Conservation (phyloP, 345 rosid species). For the Barbarea vulgaris region DNA sequence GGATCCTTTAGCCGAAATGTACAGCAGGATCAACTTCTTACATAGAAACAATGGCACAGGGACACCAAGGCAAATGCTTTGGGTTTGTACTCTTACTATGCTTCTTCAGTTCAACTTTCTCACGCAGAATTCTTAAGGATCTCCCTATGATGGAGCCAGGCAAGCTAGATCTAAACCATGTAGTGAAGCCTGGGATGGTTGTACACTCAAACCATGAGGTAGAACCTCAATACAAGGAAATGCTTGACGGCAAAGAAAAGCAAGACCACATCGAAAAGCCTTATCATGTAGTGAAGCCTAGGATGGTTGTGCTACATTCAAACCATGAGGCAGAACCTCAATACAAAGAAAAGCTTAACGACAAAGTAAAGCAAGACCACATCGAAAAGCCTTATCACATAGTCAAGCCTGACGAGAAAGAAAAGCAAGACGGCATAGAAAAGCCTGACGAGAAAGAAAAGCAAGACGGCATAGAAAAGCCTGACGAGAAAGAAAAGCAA, state of each 20-base stretch:
- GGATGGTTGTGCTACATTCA: constrained; percentile 11
- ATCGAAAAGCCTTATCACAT: background rate
- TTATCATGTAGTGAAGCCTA: background rate
- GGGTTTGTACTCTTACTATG: constrained; percentile 45
- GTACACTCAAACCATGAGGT: constrained; percentile 7
- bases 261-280: background rate
- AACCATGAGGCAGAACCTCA: constrained; percentile 12
- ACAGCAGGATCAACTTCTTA: constrained; percentile 18
- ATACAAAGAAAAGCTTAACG: background rate
- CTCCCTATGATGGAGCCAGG: constrained; percentile 24
- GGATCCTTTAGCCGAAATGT: background rate
- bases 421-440: background rate
- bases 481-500: background rate
- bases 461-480: background rate
- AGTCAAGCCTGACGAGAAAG: background rate
- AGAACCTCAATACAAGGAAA: background rate
- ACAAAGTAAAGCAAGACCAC: background rate
- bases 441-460: background rate
- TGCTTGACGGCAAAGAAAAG: background rate
- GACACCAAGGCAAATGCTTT: constrained; percentile 37
- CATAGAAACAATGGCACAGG: constrained; percentile 39
- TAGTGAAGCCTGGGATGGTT: constrained; percentile 12
- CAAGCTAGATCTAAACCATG: constrained; percentile 20
- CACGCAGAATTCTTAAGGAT: constrained; percentile 49
- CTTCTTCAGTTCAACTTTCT: constrained; percentile 47